These are phyloP conservation scores for Linanthus parryae DNA, from an alignment of 148 eudicot genomes.

Conservation along the genomic window DNA sequence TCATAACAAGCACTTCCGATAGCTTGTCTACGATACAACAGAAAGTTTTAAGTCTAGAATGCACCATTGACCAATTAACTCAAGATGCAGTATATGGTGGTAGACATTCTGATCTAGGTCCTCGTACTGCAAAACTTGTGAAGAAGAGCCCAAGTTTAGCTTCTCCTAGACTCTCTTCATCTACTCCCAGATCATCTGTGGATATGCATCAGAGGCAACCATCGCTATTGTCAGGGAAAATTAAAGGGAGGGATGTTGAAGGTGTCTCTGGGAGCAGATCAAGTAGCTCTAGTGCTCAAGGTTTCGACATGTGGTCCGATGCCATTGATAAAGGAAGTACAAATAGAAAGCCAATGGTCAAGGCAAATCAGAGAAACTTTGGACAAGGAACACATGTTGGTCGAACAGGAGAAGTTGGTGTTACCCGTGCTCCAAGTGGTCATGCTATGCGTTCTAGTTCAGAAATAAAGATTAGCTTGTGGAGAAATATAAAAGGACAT, in stretches of 20 bases:
- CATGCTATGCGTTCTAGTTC: conserved; percentile 27
- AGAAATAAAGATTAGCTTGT: conserved; percentile 27
- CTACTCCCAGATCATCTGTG: conserved; percentile 60
- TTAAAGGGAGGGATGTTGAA: conserved; percentile 36
- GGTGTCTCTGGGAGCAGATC: conserved; percentile 28
- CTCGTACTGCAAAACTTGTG: conserved; percentile 27
- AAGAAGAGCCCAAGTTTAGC: conserved; percentile 37
- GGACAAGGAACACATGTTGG: conserved; percentile 20
- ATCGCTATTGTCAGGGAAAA: conserved; percentile 25
- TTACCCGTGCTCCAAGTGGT: conserved; percentile 16
- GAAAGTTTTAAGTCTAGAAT: conserved; percentile 68
- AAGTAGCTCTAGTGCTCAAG: conserved; percentile 27
- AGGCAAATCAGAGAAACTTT: conserved; percentile 23
- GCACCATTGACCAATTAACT: conserved; percentile 49
- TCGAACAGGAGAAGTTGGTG: conserved; percentile 28
- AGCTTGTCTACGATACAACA: conserved; percentile 54
- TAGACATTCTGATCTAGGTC: conserved; percentile 27
- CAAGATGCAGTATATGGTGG: conserved; percentile 39
- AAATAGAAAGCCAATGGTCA: conserved; percentile 25
- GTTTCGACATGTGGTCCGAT: conserved; percentile 29
- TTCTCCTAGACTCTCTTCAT: conserved; percentile 62
- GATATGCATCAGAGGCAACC: conserved; percentile 35
- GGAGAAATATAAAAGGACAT: conserved; percentile 48
- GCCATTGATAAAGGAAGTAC: conserved; percentile 31
- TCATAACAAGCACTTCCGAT: conserved; percentile 52